These are phyloP conservation scores for Stachybotrys chlorohalonatus DNA, from an alignment of 2,329 filamentous ascomycete species.

Conservation along the genomic window DNA sequence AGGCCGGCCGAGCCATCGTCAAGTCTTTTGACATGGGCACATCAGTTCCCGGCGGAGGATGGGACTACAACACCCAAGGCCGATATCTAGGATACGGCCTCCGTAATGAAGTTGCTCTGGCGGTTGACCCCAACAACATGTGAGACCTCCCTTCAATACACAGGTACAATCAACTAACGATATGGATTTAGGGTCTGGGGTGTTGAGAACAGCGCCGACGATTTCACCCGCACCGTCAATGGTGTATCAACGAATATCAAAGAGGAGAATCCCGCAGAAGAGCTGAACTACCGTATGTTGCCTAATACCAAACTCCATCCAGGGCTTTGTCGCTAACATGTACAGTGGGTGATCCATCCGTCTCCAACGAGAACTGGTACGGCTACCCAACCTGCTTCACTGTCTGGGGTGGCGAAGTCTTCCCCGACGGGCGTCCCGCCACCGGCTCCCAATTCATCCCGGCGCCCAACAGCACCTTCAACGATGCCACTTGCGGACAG, in stretches of 20 bases:
- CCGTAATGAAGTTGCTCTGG: conserved; percentile 54
- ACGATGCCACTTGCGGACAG: conserved; percentile 23
- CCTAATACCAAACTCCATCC: neutral
- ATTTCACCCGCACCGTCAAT: conserved; percentile 37
- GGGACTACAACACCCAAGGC: conserved; percentile 28
- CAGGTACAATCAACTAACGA: neutral
- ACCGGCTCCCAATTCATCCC: conserved; percentile 28
- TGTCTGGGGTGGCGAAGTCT: conserved; percentile 35
- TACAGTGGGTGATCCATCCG: conserved; percentile 18
- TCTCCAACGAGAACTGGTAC: conserved; percentile 26
- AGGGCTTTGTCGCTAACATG: neutral
- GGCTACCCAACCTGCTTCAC: conserved; percentile 55
- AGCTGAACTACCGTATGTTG: conserved; percentile 49
- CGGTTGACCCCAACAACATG: conserved; percentile 31
- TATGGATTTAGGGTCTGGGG: conserved; percentile 33
- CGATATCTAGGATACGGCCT: conserved; percentile 34
- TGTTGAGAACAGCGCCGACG: conserved; percentile 42
- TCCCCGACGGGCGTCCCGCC: conserved; percentile 18
- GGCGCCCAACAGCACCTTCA: conserved; percentile 23
- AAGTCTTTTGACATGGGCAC: conserved; percentile 31
- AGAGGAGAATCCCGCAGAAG: conserved; percentile 54
- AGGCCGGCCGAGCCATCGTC: conserved; percentile 23
- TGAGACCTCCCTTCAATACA: conserved; percentile 2
- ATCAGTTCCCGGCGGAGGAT: conserved; percentile 21
- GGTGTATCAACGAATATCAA: conserved; percentile 40